phyloP scores from a whole-genome alignment of 2,329 filamentous ascomycete species.

The Epichloe gansuensis region DNA sequence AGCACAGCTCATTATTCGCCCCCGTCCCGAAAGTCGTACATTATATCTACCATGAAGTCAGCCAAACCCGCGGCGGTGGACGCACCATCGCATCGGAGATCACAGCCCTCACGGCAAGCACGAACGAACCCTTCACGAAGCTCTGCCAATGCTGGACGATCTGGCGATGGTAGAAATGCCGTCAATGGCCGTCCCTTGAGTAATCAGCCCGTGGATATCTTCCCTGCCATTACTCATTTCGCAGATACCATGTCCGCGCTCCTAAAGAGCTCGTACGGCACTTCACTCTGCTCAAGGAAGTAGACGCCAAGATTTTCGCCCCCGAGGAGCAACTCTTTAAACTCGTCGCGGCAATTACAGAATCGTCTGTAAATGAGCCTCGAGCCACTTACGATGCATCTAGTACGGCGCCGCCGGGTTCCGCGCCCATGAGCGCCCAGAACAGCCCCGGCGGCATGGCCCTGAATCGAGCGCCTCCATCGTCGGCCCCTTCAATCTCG shows the following conservation, averaged over 20 bases:
- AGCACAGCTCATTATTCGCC: neutral
- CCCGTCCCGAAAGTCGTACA: neutral
- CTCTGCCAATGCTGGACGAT: conserved; percentile 34
- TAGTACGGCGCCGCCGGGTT: conserved; percentile 28
- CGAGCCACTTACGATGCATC: conserved; percentile 32
- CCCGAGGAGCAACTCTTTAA: conserved; percentile 74
- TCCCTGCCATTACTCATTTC: conserved; percentile 60
- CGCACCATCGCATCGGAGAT: conserved; percentile 40
- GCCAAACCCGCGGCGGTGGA: conserved; percentile 34
- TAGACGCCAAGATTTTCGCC: conserved; percentile 89
- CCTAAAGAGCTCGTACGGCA: conserved; percentile 93
- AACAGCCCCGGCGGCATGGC: conserved; percentile 33
- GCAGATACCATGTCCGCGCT: conserved; percentile 85
- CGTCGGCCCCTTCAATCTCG: conserved; percentile 26
- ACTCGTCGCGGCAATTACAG: conserved; percentile 55
- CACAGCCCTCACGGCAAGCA: conserved; percentile 53
- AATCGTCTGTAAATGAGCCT: conserved; percentile 34
- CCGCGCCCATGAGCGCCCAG: conserved; percentile 37
- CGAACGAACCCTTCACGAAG: conserved; percentile 51
- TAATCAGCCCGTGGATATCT: conserved; percentile 53
- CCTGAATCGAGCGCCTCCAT: conserved; percentile 23
- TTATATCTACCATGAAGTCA: conserved; percentile 37
- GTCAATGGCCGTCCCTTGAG: conserved; percentile 30
- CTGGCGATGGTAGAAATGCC: conserved; percentile 31
- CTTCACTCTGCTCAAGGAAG: conserved; percentile 91